Evolutionary conservation across 2,329 filamentous ascomycete species (phyloP).

Genomic region (Hypoxylon sp.): DNA sequence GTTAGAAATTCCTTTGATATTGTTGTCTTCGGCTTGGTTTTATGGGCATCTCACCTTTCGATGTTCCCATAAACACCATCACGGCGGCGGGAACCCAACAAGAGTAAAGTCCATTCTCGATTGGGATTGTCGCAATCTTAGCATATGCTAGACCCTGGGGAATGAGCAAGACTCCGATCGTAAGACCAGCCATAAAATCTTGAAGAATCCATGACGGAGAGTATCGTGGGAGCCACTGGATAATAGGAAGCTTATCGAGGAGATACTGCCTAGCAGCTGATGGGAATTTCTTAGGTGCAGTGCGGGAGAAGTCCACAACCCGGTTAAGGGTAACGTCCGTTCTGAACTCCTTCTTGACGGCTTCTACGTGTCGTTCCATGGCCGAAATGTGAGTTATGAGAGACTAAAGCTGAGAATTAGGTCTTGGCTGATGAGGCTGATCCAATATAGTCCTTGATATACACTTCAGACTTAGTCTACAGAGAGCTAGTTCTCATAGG

Average conservation of each 20-base stretch:
- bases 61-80: conserved; percentile 73
- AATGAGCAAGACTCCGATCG: conserved; percentile 72
- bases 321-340: conserved; percentile 59
- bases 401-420: conserved; percentile 15
- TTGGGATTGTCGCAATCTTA: conserved; percentile 72
- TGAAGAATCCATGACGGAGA: conserved; percentile 72
- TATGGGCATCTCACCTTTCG: conserved; percentile 63
- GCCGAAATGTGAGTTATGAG: conserved; percentile 6
- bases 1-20: background rate
- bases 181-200: conserved; percentile 73
- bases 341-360: conserved; percentile 53
- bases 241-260: conserved; percentile 72
- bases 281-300: conserved; percentile 61
- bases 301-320: conserved; percentile 51
- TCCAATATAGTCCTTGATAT: conserved; percentile 35
- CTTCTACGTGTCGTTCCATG: conserved; percentile 46
- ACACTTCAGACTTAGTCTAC: conserved; percentile 31
- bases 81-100: conserved; percentile 71
- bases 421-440: conserved; percentile 26
- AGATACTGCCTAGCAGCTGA: conserved; percentile 69
- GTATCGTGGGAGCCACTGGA: conserved; percentile 75
- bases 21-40: background rate
- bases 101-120: conserved; percentile 72
- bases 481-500: conserved; percentile 8
- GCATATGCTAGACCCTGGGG: conserved; percentile 74